These are phyloP conservation scores for Ballota nigra DNA, from an alignment of 257 asterid genomes.

Conservation along the genomic window DNA sequence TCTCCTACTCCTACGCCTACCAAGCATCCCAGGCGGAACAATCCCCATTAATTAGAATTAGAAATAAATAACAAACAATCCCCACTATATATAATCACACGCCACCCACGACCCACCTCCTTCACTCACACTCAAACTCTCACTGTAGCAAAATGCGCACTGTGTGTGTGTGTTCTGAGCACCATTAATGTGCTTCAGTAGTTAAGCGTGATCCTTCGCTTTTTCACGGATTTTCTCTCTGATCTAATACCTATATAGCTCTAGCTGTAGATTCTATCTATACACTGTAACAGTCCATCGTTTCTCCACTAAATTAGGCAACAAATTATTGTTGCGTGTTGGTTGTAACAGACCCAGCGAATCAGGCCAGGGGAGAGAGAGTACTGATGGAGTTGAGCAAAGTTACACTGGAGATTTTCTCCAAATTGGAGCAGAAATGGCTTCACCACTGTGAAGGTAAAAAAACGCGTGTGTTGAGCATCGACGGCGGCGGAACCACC, in stretches of 20 bases:
- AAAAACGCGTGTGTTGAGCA: conserved; percentile 69
- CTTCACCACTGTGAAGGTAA: conserved; percentile 71
- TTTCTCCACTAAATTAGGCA: background rate
- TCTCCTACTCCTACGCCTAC: too few relatives aligned
- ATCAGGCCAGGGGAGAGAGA: background rate
- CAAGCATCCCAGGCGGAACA: too few relatives aligned
- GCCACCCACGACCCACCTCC: conserved; percentile 4
- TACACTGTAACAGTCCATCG: conserved; percentile 1
- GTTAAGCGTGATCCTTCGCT: conserved; percentile 52
- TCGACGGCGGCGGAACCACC: conserved; percentile 83
- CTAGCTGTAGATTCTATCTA: conserved; percentile 9
- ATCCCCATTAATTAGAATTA: background rate
- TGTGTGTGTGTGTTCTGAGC: conserved; percentile 29
- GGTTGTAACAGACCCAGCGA: background rate
- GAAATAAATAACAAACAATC: background rate
- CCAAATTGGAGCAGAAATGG: conserved; percentile 94
- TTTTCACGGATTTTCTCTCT: conserved; percentile 46
- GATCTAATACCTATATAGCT: background rate
- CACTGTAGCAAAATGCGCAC: conserved; percentile 22
- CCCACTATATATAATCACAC: background rate
- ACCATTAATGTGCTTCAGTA: conserved; percentile 60
- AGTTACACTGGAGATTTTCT: conserved; percentile 76
- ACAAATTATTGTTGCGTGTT: background rate
- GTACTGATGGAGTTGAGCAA: conserved; percentile 67
- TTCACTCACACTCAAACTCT: conserved; percentile 4